Percentiles rank a stretch among this genome's conserved stretches.
Evolutionary conservation across 139 green algal genomes (phyloP).

Genomic region (Tetraselmis chui): DNA sequence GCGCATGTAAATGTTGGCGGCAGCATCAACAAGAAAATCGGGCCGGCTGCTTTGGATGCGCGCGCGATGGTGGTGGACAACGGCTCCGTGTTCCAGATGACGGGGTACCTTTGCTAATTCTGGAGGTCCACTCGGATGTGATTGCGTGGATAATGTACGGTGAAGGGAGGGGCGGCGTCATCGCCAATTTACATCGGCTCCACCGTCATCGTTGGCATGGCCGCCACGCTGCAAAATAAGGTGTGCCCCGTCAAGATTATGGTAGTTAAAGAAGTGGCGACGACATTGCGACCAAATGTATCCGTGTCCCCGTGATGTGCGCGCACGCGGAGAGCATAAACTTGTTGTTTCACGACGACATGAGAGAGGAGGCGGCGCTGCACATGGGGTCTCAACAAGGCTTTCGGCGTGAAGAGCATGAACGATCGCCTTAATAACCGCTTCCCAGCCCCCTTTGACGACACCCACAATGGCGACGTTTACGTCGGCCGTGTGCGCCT

Average conservation of each 20-base stretch:
- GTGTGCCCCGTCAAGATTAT: conserved; percentile 67
- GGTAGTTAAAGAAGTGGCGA: conserved; percentile 98
- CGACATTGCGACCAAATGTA: conserved; percentile 95
- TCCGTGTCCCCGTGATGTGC: conserved; percentile 96
- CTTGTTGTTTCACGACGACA: conserved; percentile 78
- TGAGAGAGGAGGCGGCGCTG: conserved; percentile 58
- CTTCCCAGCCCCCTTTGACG: conserved; percentile 92
- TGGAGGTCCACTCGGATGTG: conserved; percentile 89
- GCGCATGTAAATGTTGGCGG: conserved; percentile 94
- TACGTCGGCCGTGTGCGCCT: conserved; percentile 84
- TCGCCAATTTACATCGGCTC: conserved; percentile 99
- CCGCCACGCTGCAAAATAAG: conserved; percentile 84
- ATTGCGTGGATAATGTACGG: conserved; percentile 43
- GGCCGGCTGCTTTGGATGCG: conserved; percentile 65
- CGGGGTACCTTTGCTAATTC: conserved; percentile 92
- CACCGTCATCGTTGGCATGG: conserved; percentile 98
- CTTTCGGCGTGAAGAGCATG: conserved; percentile 84
- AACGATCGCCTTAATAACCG: conserved; percentile 83
- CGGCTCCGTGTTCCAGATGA: conserved; percentile 93
- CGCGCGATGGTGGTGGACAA: conserved; percentile 95
- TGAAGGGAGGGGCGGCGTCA: conserved; percentile 83
- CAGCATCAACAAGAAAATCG: conserved; percentile 92
- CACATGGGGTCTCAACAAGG: conserved; percentile 57
- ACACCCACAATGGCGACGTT: conserved; percentile 81
- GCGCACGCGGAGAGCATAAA: conserved; percentile 98